Conservation (phyloP, 2,329 filamentous ascomycete genomes). For the Trichoderma harzianum region DNA sequence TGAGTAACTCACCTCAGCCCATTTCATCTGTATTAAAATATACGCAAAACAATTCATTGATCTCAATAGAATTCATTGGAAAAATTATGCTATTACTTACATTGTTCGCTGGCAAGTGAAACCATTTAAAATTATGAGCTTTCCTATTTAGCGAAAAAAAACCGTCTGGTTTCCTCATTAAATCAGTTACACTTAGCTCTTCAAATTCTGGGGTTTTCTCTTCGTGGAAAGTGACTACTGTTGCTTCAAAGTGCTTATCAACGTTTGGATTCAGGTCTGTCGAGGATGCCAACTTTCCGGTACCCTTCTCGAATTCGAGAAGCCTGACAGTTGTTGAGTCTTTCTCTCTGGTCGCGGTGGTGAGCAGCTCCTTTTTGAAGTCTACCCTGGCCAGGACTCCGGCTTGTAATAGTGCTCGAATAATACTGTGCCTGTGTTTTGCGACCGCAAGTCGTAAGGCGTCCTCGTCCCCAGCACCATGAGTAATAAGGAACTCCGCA, state of each 20-base stretch:
- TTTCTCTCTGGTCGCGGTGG: fast-evolving
- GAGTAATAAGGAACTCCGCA: not conserved
- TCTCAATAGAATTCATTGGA: too few relatives aligned
- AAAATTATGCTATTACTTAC: too few relatives aligned
- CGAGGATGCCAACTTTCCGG: not conserved
- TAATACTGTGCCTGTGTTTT: too few relatives aligned
- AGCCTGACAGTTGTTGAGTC: not conserved
- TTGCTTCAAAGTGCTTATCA: not conserved
- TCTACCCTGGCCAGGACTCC: not conserved
- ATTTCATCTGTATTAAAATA: not conserved
- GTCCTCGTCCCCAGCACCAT: not conserved
- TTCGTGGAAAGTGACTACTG: not conserved
- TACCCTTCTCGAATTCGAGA: not conserved
- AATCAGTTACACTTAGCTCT: not conserved
- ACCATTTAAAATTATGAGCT: not conserved
- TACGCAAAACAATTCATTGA: not conserved
- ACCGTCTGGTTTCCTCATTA: fast-evolving
- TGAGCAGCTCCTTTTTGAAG: fast-evolving
- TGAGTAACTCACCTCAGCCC: not conserved
- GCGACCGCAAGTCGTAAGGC: too few relatives aligned
- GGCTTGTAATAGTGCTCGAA: not conserved
- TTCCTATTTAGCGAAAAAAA: not conserved
- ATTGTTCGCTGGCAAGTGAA: not conserved
- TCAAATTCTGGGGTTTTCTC: not conserved
- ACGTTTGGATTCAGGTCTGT: not conserved